Percentiles rank a stretch among this genome's conserved stretches.
These are phyloP conservation scores for Cicer bijugum DNA, from an alignment of 306 rosid species.

Conservation along the genomic window DNA sequence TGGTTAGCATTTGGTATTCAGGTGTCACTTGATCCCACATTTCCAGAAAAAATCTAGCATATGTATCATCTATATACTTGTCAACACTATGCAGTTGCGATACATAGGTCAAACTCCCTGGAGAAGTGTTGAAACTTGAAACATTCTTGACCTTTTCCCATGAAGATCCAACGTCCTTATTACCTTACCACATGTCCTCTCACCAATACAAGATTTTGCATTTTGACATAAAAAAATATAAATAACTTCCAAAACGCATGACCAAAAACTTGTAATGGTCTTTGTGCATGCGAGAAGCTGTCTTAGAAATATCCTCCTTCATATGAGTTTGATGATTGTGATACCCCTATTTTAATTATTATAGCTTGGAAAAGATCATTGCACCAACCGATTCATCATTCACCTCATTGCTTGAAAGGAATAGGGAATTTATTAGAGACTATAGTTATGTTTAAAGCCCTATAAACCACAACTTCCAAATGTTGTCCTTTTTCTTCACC, in stretches of 20 bases:
- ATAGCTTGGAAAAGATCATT: neutral
- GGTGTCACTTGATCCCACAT: neutral
- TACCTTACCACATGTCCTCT: slow-evolving; percentile 50
- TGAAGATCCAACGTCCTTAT: slow-evolving; percentile 59
- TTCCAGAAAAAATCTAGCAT: neutral
- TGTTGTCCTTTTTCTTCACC: neutral
- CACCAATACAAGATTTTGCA: slow-evolving; percentile 58
- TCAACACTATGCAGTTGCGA: slow-evolving; percentile 72
- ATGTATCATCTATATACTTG: slow-evolving; percentile 47
- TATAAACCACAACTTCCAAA: neutral
- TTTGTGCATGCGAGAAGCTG: neutral
- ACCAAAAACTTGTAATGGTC: neutral
- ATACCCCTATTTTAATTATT: neutral
- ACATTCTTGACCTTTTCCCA: slow-evolving; percentile 50
- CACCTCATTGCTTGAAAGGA: neutral
- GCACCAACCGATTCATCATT: neutral
- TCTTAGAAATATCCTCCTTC: neutral
- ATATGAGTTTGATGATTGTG: neutral
- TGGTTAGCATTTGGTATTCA: neutral
- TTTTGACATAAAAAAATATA: slow-evolving; percentile 65
- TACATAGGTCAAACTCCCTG: slow-evolving; percentile 64
- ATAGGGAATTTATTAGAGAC: neutral
- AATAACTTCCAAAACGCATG: slow-evolving; percentile 14
- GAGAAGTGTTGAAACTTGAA: slow-evolving; percentile 59
- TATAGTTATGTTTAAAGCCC: neutral